A percentile compares a stretch with the other conserved stretches of the same genome.
Conservation (phyloP, 768 basidiomycete genomes). For the Lentinula raphanica region DNA sequence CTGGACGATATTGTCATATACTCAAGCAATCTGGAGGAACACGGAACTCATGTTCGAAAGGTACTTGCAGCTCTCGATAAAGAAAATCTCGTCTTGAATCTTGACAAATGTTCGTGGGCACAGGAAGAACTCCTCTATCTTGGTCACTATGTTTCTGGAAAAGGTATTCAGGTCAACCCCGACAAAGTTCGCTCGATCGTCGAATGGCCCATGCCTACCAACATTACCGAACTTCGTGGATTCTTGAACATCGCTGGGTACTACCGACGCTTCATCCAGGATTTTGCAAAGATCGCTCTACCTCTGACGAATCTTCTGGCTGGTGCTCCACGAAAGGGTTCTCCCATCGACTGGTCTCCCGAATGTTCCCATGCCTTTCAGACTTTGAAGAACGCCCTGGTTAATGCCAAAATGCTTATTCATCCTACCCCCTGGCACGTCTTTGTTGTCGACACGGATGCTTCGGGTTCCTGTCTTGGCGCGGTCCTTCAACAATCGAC, state of each 20-base stretch:
- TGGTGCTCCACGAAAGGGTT: background rate
- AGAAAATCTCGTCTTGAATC: conserved; percentile 17
- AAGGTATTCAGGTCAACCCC: background rate
- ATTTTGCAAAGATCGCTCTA: background rate
- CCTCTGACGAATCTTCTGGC: background rate
- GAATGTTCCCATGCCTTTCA: background rate
- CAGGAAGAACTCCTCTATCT: conserved; percentile 12
- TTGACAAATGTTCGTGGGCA: conserved; percentile 24
- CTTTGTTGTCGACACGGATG: background rate
- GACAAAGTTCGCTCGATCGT: background rate
- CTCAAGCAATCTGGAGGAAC: too few species aligned
- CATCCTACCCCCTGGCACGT: background rate
- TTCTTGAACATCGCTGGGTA: background rate
- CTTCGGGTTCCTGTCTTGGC: background rate
- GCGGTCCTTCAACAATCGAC: background rate
- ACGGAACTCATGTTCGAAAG: background rate
- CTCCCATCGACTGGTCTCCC: background rate
- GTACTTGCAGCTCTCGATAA: conserved; percentile 14
- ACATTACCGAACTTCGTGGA: background rate
- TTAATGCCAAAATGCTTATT: background rate
- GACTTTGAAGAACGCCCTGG: background rate
- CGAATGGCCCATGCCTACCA: background rate
- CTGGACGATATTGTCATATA: conserved; percentile 30
- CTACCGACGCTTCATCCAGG: background rate
- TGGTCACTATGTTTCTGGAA: conserved; percentile 8